Evolutionary conservation across 1,284 basidiomycete species (phyloP), one percentile per base, ranked within the genome.

Genomic region (Hortiboletus rubellus): DNA sequence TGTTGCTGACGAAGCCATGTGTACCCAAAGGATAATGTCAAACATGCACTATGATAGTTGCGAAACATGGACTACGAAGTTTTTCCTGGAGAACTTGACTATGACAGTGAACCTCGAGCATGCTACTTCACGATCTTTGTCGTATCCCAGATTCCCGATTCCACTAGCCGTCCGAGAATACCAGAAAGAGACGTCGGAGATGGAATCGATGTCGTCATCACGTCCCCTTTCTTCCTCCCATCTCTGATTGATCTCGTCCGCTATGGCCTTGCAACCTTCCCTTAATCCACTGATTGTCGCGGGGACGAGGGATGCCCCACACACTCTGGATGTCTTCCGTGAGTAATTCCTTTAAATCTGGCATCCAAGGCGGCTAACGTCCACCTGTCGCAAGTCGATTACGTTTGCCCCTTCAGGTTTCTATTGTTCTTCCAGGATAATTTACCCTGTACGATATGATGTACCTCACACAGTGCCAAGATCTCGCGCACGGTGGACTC

Each of bases 281-380:
- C 84, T 96, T 53, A 77, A 80, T 30, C 85, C 91, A 52, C 80
- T 93, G 48, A 75, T 89, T 48, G 79, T 96, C 63, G 79, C 81
- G 9, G 96, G 95, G 37, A 72, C 71, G 24, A 73, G 77, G 46
- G 73, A 82, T 36, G 83, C 93, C 0, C 86, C 88, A 0, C 92
- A 97, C 68, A 92, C 90, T 2, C 80, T 98, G 55, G 94, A 96
- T 60, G 77, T 95, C 54, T 94, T 91, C 72, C 72, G 89, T 88
- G 67, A 67, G 86, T 70, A 12, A 51, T n/a, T 12, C 10, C 15
- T 41, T 30, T 27, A 27, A 27, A 27, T 27, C 5, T 18, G 40
- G 41, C 37, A n/a, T 17, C 12, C 15, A 0, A 46, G 38, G 10
- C 18, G 5, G 22, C 41, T 60, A 12, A 59, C 14, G 17, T 36